phyloP scores from a whole-genome alignment of 169 alveolate genomes.

The Condylostoma magnum region DNA sequence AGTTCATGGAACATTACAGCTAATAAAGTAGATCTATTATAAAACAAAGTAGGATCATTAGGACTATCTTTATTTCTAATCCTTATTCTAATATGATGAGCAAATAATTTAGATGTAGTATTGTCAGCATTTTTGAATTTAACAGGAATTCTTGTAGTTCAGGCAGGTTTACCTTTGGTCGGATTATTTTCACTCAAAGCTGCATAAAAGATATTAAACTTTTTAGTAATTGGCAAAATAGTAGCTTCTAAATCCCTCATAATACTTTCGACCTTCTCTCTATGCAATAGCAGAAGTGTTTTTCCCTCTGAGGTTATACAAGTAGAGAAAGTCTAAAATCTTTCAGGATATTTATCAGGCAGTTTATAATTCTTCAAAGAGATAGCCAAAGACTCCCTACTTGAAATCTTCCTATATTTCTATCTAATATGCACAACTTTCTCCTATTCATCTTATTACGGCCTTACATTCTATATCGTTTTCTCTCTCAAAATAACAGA shows the following conservation, averaged over 20 bases:
- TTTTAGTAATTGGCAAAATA: background rate
- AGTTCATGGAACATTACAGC: slow-evolving; percentile 52
- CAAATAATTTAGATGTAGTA: background rate
- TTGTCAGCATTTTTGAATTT: no score
- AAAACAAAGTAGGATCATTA: slow-evolving; percentile 13
- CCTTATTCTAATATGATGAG: slow-evolving; percentile 4
- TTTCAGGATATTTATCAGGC: slow-evolving; percentile 2
- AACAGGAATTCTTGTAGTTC: background rate
- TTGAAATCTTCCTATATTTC: no score
- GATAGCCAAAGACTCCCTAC: no score
- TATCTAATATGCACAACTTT: no score
- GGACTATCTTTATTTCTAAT: slow-evolving; percentile 33
- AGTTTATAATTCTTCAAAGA: background rate
- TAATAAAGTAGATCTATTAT: slow-evolving; percentile 41
- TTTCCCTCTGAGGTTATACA: background rate
- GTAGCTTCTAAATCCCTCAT: background rate
- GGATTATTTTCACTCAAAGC: slow-evolving; percentile 19
- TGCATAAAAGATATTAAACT: background rate
- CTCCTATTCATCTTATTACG: no score
- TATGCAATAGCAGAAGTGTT: slow-evolving; percentile 9
- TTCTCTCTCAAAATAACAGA: no score
- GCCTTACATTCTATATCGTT: no score
- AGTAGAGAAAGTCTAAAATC: background rate
- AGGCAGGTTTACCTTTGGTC: background rate
- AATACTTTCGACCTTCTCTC: background rate